Evolutionary conservation across 768 basidiomycete genomes (phyloP), one percentile per base, ranked within the genome.

Genomic region (Piloderma croceum): DNA sequence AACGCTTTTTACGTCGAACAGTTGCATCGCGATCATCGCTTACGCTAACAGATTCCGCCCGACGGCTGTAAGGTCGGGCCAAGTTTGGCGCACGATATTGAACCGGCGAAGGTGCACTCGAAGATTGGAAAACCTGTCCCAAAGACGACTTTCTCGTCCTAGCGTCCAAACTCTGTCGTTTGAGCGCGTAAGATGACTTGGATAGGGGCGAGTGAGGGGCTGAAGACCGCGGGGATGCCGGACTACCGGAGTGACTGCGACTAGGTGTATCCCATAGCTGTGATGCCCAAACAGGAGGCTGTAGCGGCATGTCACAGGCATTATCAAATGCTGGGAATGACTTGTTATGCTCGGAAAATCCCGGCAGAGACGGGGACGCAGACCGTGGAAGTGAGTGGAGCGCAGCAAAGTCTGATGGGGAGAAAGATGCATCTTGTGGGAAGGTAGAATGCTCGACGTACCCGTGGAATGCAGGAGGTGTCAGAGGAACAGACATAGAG

Each of bases 1-100:
- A 50, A 40, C 67, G 62, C 69, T 77, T 70, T 59, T 67, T 81
- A 45, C 76, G 69, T 46, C 83, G 75, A 27, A 88, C 65, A n/a
- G 86, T 88, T 42, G 79, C 81, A 59, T 85, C 83, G 42, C 73
- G 74, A 47, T 85, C 83, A 39, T 83, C 71, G 39, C 57, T 65
- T 36, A 73, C 60, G 51, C 73, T 75, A 41, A 75, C 73, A 11
- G 81, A 83, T 53, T 81, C 83, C 40, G 81, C 77, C 21, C 79
- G 73, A 35, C 78, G 74, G 37, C 73, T 79, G 68, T 83, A 86
- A 12, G 71, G 60, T 24, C 86, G 71, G 31, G 76, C 61, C 53
- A 78, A 63, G 20, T 65, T 61, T 38, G 75, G 69, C 20, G 65
- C 61, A 42, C 68, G 69, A 3, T 67, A 58, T 36, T 78, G 73